phyloP scores from a whole-genome alignment of 2,329 filamentous ascomycete genomes.

The Bipolaris victoriae region DNA sequence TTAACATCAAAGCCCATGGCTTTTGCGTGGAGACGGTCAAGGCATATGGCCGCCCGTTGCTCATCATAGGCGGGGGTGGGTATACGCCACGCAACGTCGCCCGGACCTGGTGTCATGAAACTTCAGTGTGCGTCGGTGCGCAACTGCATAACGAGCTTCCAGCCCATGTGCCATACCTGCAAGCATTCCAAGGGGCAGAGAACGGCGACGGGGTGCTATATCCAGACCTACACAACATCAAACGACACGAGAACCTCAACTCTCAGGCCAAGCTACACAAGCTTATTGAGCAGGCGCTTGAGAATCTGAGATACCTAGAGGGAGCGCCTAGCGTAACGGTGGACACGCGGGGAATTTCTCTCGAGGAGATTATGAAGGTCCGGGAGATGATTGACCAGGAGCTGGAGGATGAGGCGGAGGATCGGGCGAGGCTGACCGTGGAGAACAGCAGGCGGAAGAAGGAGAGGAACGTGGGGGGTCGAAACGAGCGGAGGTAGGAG shows the following conservation, averaged over 20 bases:
- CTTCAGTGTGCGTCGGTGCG: slow-evolving; percentile 81
- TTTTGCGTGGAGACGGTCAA: slow-evolving; percentile 92
- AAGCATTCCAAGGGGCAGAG: slow-evolving; percentile 81
- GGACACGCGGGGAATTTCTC: slow-evolving; percentile 80
- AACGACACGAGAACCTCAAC: slow-evolving; percentile 76
- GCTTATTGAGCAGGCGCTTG: slow-evolving; percentile 77
- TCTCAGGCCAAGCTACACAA: slow-evolving; percentile 75
- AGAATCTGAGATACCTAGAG: slow-evolving; percentile 85
- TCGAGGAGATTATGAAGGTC: slow-evolving; percentile 63
- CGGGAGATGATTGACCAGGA: slow-evolving; percentile 72
- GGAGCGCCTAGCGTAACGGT: slow-evolving; percentile 77
- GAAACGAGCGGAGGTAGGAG: slow-evolving; percentile 48
- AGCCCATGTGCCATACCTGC: slow-evolving; percentile 79
- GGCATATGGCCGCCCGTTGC: slow-evolving; percentile 75
- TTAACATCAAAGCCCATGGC: slow-evolving; percentile 93
- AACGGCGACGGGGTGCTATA: slow-evolving; percentile 75
- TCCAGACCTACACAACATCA: slow-evolving; percentile 82
- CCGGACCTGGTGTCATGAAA: slow-evolving; percentile 96
- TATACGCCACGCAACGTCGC: slow-evolving; percentile 98
- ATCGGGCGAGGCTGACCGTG: slow-evolving; percentile 65
- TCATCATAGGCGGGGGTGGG: slow-evolving; percentile 91
- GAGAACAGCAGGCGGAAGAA: slow-evolving; percentile 49
- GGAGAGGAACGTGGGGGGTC: slow-evolving; percentile 55
- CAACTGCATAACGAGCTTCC: slow-evolving; percentile 77
- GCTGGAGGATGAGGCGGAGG: slow-evolving; percentile 68